phyloP scores from a whole-genome alignment of 257 asterid species.

The Dorcoceras hygrometricum region DNA sequence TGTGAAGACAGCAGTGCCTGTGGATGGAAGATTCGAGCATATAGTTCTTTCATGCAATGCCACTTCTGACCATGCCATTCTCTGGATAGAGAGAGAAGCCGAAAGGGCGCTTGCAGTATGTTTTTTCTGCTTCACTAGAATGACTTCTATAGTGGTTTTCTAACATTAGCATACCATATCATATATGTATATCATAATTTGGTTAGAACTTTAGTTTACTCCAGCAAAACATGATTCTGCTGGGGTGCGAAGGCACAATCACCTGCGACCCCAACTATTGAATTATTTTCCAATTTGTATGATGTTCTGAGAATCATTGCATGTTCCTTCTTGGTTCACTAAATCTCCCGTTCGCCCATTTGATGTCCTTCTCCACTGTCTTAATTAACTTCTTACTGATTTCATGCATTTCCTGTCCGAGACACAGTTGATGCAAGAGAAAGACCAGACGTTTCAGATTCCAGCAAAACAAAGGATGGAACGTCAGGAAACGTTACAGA shows the following conservation, averaged over 20 bases:
- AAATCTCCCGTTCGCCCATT: no score
- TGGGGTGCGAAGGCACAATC: background rate
- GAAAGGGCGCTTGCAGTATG: slow-evolving; percentile 66
- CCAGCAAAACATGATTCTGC: background rate
- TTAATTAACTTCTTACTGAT: background rate
- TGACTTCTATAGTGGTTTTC: background rate
- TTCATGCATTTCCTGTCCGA: background rate
- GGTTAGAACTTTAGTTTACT: background rate
- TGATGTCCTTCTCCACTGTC: background rate
- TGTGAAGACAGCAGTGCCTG: slow-evolving; percentile 84
- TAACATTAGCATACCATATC: no score
- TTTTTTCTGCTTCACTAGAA: slow-evolving; percentile 10
- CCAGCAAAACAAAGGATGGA: slow-evolving; percentile 79
- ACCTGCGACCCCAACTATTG: background rate
- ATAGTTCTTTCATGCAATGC: slow-evolving; percentile 87
- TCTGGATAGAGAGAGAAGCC: slow-evolving; percentile 86
- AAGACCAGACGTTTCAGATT: slow-evolving; percentile 45
- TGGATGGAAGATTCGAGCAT: slow-evolving; percentile 92
- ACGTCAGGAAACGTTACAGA: slow-evolving; percentile 57
- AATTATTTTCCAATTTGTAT: background rate
- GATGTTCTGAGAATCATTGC: background rate
- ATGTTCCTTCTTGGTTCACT: background rate
- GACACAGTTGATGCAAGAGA: slow-evolving; percentile 52
- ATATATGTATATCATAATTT: background rate
- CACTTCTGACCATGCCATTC: slow-evolving; percentile 84